Conservation (phyloP, 352 stramenopile genomes). For the Phytophthora pistaciae region DNA sequence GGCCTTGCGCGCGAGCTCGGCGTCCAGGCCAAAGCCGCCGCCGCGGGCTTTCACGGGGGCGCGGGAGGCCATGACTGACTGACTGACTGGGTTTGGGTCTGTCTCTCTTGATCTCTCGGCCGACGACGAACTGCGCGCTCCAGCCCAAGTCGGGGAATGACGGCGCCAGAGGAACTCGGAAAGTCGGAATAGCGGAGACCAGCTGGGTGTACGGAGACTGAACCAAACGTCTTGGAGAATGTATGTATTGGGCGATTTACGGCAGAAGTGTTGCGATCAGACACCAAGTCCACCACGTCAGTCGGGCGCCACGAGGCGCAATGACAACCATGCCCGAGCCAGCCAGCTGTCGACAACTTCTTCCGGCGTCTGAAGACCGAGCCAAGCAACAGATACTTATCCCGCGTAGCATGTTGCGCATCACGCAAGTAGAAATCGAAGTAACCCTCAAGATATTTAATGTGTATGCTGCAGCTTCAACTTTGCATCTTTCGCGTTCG, state of each 20-base stretch:
- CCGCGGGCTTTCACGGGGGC: constrained; percentile 71
- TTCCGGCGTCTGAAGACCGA: not conserved
- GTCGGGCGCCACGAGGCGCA: constrained; percentile 6
- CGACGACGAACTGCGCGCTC: not conserved
- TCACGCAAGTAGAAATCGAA: not conserved
- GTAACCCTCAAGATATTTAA: not conserved
- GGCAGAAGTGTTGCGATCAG: constrained; percentile 17
- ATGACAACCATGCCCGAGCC: constrained; percentile 5
- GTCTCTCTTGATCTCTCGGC: not conserved
- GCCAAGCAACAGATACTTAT: not conserved
- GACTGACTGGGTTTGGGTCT: not conserved
- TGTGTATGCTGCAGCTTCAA: too few species aligned
- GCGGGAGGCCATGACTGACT: constrained; percentile 36
- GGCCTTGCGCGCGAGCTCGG: constrained; percentile 85
- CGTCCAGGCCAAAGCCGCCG: constrained; percentile 91
- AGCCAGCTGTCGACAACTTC: constrained; percentile 1
- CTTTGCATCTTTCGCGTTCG: not conserved
- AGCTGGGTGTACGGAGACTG: not conserved
- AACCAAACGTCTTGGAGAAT: not conserved
- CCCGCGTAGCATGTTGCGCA: not conserved
- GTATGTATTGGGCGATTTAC: not conserved
- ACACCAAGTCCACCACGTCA: constrained; percentile 18
- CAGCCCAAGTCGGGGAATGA: constrained; percentile 35
- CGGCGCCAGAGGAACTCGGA: constrained; percentile 2
- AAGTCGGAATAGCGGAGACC: constrained; percentile 2